Evolutionary conservation across 1,139 yeast species (phyloP), one percentile per base, ranked within the genome.

Genomic region (Pichia sorboxylosa): DNA sequence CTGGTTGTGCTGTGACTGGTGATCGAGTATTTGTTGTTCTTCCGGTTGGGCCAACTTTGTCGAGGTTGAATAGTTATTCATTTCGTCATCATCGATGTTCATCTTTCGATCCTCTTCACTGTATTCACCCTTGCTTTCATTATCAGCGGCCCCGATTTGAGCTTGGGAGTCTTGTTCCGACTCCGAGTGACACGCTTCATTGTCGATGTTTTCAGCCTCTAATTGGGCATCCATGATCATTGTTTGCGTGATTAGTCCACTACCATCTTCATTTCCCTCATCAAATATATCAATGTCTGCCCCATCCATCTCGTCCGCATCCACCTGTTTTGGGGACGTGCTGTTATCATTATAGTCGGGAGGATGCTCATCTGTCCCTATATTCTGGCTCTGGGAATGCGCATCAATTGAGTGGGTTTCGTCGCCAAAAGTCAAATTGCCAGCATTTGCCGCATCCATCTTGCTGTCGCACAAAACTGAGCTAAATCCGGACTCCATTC

Each of bases 161-260:
- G n/a, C n/a, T n/a, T n/a, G n/a, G 9, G 24, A 17, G 8, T 11
- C 20, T 4, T 17, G 24, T 2, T 29, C 28, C 11, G 25, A n/a
- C 11, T 13, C 11, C 6, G 14, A 9, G 7, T 7, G 11, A 7
- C 14, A 10, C 13, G 6, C 7, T 5, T 17, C 18, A 3, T 29
- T 16, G 10, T 27, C 33, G 5, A 17, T 11, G 6, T 27, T 18
- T 9, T 14, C 24, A 7, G 7, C 25, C 6, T 13, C 25, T 10
- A n/a, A n/a, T 24, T 28, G 30, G 6, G 38, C 31, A 7, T 31
- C 36, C 26, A 34, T 17, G 9, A 38, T 30, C 41, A 38, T 38
- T 6, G 36, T 27, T n/a, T 36, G 33, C n/a, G 41, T 33, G 8
- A 41, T 34, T 17, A 39, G 28, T 19, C 40, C 42, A 22, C 40